phyloP scores from a whole-genome alignment of 352 stramenopile genomes.

The Salisapilia sapeloensis region DNA sequence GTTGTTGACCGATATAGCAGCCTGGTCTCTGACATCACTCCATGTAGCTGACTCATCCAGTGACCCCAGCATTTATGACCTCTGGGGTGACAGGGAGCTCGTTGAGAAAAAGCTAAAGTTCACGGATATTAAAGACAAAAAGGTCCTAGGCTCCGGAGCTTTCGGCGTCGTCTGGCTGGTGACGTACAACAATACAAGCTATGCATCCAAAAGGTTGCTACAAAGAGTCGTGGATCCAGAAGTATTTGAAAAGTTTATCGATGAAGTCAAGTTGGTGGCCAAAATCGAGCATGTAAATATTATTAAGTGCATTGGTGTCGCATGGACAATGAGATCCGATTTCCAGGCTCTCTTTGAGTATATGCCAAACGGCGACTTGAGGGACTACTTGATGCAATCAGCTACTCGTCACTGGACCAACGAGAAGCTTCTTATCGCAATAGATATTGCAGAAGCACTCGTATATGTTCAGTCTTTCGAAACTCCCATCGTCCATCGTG shows the following conservation, averaged over 20 bases:
- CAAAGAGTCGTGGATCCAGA: too few relatives aligned
- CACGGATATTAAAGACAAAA: slow-evolving; percentile 3
- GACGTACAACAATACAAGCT: neutral
- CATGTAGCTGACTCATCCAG: too few relatives aligned
- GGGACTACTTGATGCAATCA: too few relatives aligned
- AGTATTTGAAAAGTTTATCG: slow-evolving; percentile 3
- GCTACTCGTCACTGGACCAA: neutral
- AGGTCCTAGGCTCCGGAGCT: neutral
- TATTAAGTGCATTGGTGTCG: slow-evolving; percentile 1
- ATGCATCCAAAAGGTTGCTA: too few relatives aligned
- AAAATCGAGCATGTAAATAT: slow-evolving; percentile 3
- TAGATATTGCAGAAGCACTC: slow-evolving; percentile 4
- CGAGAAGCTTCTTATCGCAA: slow-evolving; percentile 2
- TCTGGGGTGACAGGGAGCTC: slow-evolving; percentile 41
- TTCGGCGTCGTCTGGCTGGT: slow-evolving; percentile 1
- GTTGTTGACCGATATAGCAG: too few relatives aligned
- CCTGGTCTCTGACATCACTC: too few relatives aligned
- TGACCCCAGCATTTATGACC: too few relatives aligned
- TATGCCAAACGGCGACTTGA: slow-evolving; percentile 3
- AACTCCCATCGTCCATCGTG: slow-evolving; percentile 1
- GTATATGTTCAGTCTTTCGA: slow-evolving; percentile 5
- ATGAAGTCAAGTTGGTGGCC: slow-evolving; percentile 2
- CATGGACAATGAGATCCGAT: slow-evolving; percentile 2
- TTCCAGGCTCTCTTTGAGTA: slow-evolving; percentile 3
- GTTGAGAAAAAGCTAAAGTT: slow-evolving; percentile 19